These are phyloP conservation scores for Erysimum pusillum DNA, from an alignment of 441 rosid species.

Conservation along the genomic window DNA sequence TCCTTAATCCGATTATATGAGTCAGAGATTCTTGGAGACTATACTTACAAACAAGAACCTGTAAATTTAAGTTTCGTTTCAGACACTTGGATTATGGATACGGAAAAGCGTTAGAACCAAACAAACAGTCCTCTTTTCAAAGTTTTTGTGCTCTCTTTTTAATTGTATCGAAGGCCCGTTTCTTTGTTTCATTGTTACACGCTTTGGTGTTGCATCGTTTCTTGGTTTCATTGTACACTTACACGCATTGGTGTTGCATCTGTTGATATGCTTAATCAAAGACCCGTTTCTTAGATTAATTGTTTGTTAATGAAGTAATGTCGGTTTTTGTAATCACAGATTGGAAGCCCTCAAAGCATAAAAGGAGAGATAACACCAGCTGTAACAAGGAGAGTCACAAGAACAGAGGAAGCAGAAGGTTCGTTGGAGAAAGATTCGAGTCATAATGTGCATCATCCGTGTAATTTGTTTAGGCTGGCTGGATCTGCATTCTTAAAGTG, in stretches of 20 bases:
- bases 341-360: constrained; percentile 36
- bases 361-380: constrained; percentile 46
- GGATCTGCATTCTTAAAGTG: constrained; percentile 44
- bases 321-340: constrained; percentile 15
- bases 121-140: constrained; percentile 1
- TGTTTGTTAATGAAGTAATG: neutral
- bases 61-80: neutral
- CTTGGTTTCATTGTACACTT: neutral
- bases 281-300: neutral
- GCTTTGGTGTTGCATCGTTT: constrained; percentile 6
- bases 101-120: neutral
- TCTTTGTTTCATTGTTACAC: neutral
- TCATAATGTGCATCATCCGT: constrained; percentile 36
- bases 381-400: constrained; percentile 32
- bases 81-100: neutral
- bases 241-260: neutral
- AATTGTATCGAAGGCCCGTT: neutral
- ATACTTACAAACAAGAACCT: neutral
- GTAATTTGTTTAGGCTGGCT: constrained; percentile 47
- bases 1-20: too few relatives aligned
- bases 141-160: neutral
- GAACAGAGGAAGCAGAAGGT: constrained; percentile 24
- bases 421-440: constrained; percentile 36
- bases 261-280: neutral
- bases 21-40: too few relatives aligned